Conservation (phyloP, 169 alveolate species). For the Plasmodium relictum region DNA sequence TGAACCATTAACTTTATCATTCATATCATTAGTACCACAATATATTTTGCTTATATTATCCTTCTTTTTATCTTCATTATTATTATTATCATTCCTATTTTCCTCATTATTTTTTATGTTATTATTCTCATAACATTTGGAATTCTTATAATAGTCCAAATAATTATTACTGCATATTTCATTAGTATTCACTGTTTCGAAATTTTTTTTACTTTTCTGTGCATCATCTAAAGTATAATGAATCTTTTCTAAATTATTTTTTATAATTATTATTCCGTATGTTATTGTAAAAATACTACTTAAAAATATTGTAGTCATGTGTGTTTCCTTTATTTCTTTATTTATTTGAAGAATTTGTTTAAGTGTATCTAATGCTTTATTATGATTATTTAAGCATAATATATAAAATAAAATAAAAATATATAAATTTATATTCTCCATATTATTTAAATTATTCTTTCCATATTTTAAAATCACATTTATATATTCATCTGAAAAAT, state of each 20-base stretch:
- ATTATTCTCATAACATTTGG: background rate
- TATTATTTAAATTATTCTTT: background rate
- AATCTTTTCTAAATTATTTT: background rate
- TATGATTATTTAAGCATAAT: slow-evolving; percentile 52
- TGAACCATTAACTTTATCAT: background rate
- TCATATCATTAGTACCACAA: background rate
- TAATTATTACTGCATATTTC: background rate
- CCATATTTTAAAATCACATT: slow-evolving; percentile 37
- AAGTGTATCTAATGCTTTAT: slow-evolving; percentile 4
- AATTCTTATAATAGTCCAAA: background rate
- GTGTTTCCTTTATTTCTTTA: background rate
- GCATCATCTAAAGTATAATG: background rate
- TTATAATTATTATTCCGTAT: slow-evolving; percentile 14
- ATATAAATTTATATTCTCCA: slow-evolving; percentile 23
- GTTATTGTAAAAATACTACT: slow-evolving; percentile 40
- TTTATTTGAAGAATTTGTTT: slow-evolving; percentile 14
- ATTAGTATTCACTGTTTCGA: background rate
- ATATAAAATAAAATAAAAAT: slow-evolving; percentile 41
- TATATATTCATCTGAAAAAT: slow-evolving; percentile 37
- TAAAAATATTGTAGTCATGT: slow-evolving; percentile 41
- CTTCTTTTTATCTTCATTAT: background rate
- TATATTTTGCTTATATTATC: background rate
- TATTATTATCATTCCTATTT: too few relatives aligned
- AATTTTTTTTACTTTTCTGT: background rate
- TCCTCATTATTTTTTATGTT: background rate